Evolutionary conservation across 1,139 yeast genomes (phyloP).

Genomic region (Zygosaccharomyces pseudobailii): DNA sequence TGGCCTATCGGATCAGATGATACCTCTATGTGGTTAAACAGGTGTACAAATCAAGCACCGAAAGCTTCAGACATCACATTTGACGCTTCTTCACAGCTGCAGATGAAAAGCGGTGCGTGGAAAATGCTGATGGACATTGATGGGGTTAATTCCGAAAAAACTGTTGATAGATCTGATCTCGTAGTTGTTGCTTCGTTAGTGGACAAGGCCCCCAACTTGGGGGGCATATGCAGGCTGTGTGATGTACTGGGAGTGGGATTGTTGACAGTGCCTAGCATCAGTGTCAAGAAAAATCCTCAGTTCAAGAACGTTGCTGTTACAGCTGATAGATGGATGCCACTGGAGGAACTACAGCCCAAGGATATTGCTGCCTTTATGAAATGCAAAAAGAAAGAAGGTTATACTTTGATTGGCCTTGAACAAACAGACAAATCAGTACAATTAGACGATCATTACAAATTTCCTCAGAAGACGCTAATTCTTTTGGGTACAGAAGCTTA

Average conservation of each 20-base stretch:
- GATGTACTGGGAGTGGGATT: constrained; percentile 89
- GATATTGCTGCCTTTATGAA: constrained; percentile 54
- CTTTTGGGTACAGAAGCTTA: constrained; percentile 83
- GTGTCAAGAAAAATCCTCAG: constrained; percentile 58
- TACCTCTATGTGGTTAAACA: constrained; percentile 27
- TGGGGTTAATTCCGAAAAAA: constrained; percentile 18
- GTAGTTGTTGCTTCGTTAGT: constrained; percentile 86
- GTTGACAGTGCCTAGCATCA: constrained; percentile 67
- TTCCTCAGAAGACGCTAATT: constrained; percentile 75
- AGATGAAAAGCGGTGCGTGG: constrained; percentile 91
- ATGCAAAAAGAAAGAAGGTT: constrained; percentile 68
- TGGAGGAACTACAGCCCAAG: constrained; percentile 65
- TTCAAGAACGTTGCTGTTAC: constrained; percentile 89
- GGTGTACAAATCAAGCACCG: constrained; percentile 16
- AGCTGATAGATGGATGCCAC: constrained; percentile 95
- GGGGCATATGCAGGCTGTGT: constrained; percentile 88
- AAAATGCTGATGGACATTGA: constrained; percentile 60
- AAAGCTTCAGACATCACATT: constrained; percentile 9
- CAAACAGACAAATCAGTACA: constrained; percentile 85
- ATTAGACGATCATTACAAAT: constrained; percentile 55
- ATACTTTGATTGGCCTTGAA: constrained; percentile 82
- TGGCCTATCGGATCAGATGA: constrained; percentile 52
- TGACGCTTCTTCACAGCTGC: constrained; percentile 50
- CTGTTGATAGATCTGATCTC: constrained; percentile 46
- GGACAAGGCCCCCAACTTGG: constrained; percentile 87